Percentiles rank a stretch among this genome's conserved stretches.
phyloP scores from a whole-genome alignment of 371 early-diverging fungal genomes.

The Mortierella sp. region DNA sequence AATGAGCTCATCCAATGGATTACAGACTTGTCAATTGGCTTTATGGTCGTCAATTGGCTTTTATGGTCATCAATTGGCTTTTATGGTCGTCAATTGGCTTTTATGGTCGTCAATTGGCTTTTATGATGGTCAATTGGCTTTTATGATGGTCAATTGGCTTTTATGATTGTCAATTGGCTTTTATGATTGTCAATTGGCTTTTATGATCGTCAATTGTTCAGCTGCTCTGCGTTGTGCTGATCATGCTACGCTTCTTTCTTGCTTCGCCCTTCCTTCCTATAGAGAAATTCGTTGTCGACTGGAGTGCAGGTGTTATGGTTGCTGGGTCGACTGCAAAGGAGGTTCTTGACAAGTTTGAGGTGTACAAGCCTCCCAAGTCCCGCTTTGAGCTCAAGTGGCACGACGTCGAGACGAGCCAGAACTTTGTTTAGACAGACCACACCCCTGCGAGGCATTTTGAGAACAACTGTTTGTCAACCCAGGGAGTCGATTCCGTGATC shows the following conservation, averaged over 20 bases:
- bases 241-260: not conserved
- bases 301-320: slow-evolving; percentile 65
- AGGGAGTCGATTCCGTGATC: not conserved
- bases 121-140: too few relatives aligned
- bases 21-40: not conserved
- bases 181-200: too few relatives aligned
- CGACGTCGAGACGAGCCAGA: slow-evolving; percentile 19
- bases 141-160: too few relatives aligned
- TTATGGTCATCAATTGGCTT: too few relatives aligned
- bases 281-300: slow-evolving; percentile 71
- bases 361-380: slow-evolving; percentile 66
- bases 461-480: too few relatives aligned
- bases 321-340: slow-evolving; percentile 72
- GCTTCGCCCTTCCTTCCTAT: not conserved
- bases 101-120: too few relatives aligned
- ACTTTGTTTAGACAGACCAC: slow-evolving; percentile 40
- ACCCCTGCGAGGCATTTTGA: too few relatives aligned
- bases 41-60: too few relatives aligned
- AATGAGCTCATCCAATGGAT: not conserved
- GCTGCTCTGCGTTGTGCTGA: not conserved
- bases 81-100: too few relatives aligned
- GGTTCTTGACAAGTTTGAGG: slow-evolving; percentile 69
- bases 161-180: too few relatives aligned
- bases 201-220: not conserved
- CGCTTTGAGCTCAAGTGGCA: slow-evolving; percentile 72